Evolutionary conservation across 176 grass and related monocot genomes (phyloP).

Genomic region (Cenchrus americanus): DNA sequence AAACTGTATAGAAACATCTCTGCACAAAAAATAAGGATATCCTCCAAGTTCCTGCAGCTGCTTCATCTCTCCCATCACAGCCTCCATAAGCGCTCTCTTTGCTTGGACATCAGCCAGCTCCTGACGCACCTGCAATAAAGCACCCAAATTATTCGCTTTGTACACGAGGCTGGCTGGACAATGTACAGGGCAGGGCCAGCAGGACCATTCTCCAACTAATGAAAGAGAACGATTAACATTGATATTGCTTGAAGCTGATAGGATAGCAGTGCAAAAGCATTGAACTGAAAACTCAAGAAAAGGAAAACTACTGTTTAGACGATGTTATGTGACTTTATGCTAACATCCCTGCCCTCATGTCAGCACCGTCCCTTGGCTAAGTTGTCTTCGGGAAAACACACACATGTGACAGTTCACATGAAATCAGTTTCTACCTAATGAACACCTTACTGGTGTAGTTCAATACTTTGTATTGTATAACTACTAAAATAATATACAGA

Average conservation of each 20-base stretch:
- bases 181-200: no score
- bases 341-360: neutral
- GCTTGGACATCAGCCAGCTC: conserved; percentile 62
- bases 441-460: neutral
- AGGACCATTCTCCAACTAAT: neutral
- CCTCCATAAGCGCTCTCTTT: conserved; percentile 65
- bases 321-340: no score
- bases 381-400: neutral
- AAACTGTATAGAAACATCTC: neutral
- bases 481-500: neutral
- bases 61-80: conserved; percentile 70
- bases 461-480: neutral
- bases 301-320: no score
- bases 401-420: neutral
- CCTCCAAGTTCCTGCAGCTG: conserved; percentile 58
- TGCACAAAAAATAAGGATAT: conserved; percentile 60
- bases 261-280: neutral
- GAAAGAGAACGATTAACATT: neutral
- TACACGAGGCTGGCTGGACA: neutral
- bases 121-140: conserved; percentile 49
- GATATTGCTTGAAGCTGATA: neutral
- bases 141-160: neutral
- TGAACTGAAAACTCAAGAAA: neutral
- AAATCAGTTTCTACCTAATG: neutral
- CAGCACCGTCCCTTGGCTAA: neutral